Percentiles rank a stretch among this genome's conserved stretches.
These are phyloP conservation scores for Spinellus fusiger DNA, from an alignment of 192 early-diverging fungal genomes.

Conservation along the genomic window DNA sequence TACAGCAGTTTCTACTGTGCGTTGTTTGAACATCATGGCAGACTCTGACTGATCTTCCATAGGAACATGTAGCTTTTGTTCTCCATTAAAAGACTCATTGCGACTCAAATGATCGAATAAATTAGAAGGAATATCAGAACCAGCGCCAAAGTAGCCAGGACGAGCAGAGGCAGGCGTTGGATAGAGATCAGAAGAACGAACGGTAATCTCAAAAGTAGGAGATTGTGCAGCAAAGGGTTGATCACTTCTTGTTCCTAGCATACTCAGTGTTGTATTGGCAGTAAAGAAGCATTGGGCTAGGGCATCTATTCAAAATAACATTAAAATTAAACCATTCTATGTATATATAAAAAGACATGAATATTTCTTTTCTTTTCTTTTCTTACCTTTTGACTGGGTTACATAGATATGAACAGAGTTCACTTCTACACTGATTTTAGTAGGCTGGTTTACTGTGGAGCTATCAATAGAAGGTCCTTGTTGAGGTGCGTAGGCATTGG, in stretches of 20 bases:
- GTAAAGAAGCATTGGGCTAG: slow-evolving; percentile 29
- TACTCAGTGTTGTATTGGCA: slow-evolving; percentile 7
- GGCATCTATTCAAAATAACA: slow-evolving; percentile 6
- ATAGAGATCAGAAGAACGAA: slow-evolving; percentile 13
- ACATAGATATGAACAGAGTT: slow-evolving; percentile 22
- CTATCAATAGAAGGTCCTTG: background rate
- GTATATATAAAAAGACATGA: background rate
- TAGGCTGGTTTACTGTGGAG: background rate
- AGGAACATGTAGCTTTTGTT: slow-evolving; percentile 42
- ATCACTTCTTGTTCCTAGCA: background rate
- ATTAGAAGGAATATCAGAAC: slow-evolving; percentile 29
- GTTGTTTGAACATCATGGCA: slow-evolving; percentile 46
- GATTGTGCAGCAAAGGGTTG: slow-evolving; percentile 12
- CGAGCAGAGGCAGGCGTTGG: slow-evolving; percentile 7
- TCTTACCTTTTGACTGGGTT: slow-evolving; percentile 18
- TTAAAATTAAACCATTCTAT: background rate
- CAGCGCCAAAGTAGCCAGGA: slow-evolving; percentile 20
- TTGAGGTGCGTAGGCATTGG: background rate
- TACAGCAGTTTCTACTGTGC: slow-evolving; percentile 56
- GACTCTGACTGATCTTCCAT: slow-evolving; percentile 53
- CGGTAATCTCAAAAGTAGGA: slow-evolving; percentile 40
- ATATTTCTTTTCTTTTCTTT: background rate
- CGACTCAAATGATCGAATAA: slow-evolving; percentile 37
- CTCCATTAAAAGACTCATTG: slow-evolving; percentile 31
- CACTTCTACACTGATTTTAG: slow-evolving; percentile 26